Percentiles rank a stretch among this genome's conserved stretches.
Conservation (phyloP, 805 yeast genomes). For the Wickerhamomyces tratensis region DNA sequence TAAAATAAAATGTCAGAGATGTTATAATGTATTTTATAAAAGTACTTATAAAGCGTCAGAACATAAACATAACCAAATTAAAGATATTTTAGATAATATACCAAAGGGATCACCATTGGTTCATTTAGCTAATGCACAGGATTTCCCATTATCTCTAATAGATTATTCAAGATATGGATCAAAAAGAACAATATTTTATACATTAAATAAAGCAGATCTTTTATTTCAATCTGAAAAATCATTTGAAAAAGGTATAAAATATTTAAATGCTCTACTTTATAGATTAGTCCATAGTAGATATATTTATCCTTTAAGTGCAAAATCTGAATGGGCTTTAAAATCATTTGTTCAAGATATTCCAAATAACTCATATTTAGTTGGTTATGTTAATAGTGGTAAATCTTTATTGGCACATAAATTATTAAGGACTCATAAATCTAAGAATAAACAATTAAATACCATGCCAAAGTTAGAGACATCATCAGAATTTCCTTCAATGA, state of each 20-base stretch:
- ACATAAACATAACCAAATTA: conserved; percentile 21
- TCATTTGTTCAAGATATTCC: conserved; percentile 28
- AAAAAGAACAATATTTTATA: conserved; percentile 18
- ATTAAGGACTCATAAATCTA: conserved; percentile 18
- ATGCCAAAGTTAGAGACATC: conserved; percentile 22
- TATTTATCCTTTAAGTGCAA: conserved; percentile 42
- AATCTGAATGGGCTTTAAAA: conserved; percentile 40
- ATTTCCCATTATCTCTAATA: conserved; percentile 49
- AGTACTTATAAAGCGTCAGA: conserved; percentile 28
- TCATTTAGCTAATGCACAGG: conserved; percentile 56
- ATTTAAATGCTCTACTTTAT: conserved; percentile 20
- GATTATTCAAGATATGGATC: conserved; percentile 5
- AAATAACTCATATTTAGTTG: conserved; percentile 40
- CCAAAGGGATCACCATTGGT: conserved; percentile 40
- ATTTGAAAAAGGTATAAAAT: conserved; percentile 22
- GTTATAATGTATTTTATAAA: conserved; percentile 40
- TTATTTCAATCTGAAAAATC: conserved; percentile 23
- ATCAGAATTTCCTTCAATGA: conserved; percentile 57
- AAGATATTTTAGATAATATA: conserved; percentile 20
- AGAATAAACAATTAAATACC: conserved; percentile 6
- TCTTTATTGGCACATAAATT: conserved; percentile 47
- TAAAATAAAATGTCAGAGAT: conserved; percentile 38
- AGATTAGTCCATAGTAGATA: conserved; percentile 19
- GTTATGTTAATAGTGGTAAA: conserved; percentile 64
- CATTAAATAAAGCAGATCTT: conserved; percentile 33